Percentiles rank a stretch among this genome's conserved stretches.
These are phyloP conservation scores for Sordariomycetes sp. DNA, from an alignment of 2,329 filamentous ascomycete species.

Conservation along the genomic window DNA sequence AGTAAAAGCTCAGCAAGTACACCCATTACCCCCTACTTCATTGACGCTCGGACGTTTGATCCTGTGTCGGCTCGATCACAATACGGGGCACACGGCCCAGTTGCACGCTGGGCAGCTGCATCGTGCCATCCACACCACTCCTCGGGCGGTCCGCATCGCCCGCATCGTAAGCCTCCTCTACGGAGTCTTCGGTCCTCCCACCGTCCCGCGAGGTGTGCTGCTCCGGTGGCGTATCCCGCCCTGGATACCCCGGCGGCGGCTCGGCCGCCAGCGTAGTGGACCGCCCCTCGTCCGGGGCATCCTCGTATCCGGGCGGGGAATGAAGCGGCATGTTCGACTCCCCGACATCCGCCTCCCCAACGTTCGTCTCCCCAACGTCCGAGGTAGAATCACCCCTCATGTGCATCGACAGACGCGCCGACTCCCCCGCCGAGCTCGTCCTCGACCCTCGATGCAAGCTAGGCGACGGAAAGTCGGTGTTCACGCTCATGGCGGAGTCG, in stretches of 20 bases:
- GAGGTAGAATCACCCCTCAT: slow-evolving; percentile 36
- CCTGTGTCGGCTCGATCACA: slow-evolving; percentile 43
- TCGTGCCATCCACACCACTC: slow-evolving; percentile 26
- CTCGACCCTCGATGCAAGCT: slow-evolving; percentile 20
- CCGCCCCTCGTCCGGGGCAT: slow-evolving; percentile 28
- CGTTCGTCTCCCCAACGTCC: slow-evolving; percentile 31
- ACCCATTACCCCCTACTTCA: not conserved
- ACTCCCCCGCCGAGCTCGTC: slow-evolving; percentile 30
- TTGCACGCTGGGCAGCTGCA: slow-evolving; percentile 41
- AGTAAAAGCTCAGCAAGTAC: not conserved
- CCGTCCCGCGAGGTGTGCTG: not conserved
- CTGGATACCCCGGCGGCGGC: slow-evolving; percentile 41
- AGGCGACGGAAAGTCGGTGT: slow-evolving; percentile 32
- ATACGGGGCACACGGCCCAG: slow-evolving; percentile 43
- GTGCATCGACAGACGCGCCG: slow-evolving; percentile 19
- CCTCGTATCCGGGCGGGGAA: slow-evolving; percentile 42
- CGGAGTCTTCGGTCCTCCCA: not conserved
- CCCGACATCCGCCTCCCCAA: slow-evolving; percentile 37
- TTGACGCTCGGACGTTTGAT: not conserved
- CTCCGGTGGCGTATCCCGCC: slow-evolving; percentile 10
- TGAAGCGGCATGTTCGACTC: slow-evolving; percentile 31
- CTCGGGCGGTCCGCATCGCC: slow-evolving; percentile 7
- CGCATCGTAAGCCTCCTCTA: not conserved
- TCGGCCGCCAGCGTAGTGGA: slow-evolving; percentile 31
- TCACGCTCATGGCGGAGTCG: slow-evolving; percentile 45